These are phyloP conservation scores for Penicillium lividum DNA, from an alignment of 495 filamentous ascomycete species.

Conservation along the genomic window DNA sequence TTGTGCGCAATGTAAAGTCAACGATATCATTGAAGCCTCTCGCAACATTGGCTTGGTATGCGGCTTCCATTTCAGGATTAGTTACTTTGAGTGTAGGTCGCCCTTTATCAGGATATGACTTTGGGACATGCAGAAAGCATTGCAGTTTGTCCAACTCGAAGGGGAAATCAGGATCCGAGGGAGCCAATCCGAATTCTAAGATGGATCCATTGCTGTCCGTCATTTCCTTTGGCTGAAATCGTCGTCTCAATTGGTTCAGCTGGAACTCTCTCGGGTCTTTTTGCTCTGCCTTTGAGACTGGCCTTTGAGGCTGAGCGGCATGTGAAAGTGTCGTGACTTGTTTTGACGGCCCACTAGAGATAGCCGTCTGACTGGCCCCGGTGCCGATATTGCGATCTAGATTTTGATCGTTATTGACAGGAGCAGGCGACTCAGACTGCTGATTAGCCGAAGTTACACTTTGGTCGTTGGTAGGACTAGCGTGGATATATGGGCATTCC, in stretches of 20 bases:
- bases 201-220: constrained; percentile 53
- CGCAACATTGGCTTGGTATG: constrained; percentile 80
- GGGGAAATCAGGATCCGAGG: constrained; percentile 88
- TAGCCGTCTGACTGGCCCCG: constrained; percentile 16
- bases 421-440: constrained; percentile 8
- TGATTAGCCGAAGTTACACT: constrained; percentile 12
- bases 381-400: constrained; percentile 10
- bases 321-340: constrained; percentile 15
- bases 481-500: constrained; percentile 45
- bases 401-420: constrained; percentile 7
- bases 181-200: constrained; percentile 63
- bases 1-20: constrained; percentile 45
- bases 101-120: constrained; percentile 54
- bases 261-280: constrained; percentile 76
- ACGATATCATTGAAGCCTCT: constrained; percentile 73
- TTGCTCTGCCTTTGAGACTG: constrained; percentile 63
- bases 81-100: constrained; percentile 63
- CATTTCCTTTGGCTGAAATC: constrained; percentile 65
- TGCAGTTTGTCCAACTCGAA: constrained; percentile 74
- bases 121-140: constrained; percentile 70
- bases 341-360: constrained; percentile 13
- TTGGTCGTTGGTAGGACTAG: constrained; percentile 20
- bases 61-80: constrained; percentile 77
- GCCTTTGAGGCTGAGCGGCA: constrained; percentile 52
- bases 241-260: constrained; percentile 70